These are phyloP conservation scores for Sporisorium scitamineum DNA, from an alignment of 1,284 basidiomycete species.

Conservation along the genomic window DNA sequence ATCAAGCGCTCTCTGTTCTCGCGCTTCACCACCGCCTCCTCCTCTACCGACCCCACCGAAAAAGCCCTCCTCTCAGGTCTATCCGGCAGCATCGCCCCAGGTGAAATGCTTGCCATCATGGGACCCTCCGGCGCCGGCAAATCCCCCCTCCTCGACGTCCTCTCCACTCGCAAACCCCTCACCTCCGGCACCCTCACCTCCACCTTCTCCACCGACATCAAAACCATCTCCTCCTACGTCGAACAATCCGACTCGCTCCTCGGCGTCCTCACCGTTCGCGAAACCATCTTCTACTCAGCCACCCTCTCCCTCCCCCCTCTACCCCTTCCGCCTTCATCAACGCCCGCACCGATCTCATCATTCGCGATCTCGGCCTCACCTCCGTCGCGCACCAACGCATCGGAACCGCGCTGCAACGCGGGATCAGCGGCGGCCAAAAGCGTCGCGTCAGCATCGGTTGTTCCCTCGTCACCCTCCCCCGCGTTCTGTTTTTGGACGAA, in stretches of 20 bases:
- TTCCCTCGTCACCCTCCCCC: constrained; percentile 68
- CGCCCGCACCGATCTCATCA: constrained; percentile 42
- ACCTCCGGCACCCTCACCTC: constrained; percentile 6
- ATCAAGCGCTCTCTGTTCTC: constrained; percentile 4
- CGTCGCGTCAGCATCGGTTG: constrained; percentile 69
- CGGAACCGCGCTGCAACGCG: constrained; percentile 70
- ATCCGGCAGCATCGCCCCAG: constrained; percentile 14
- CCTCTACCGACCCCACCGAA: neutral
- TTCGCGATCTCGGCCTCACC: constrained; percentile 64
- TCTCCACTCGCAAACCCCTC: constrained; percentile 61
- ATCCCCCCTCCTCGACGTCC: constrained; percentile 69
- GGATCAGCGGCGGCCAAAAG: constrained; percentile 71
- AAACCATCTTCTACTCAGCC: constrained; percentile 69
- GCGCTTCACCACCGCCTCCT: neutral
- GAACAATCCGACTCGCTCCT: constrained; percentile 71
- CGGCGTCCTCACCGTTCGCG: constrained; percentile 70
- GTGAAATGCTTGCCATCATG: constrained; percentile 62
- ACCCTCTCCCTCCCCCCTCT: constrained; percentile 54
- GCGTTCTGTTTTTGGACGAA: constrained; percentile 71
- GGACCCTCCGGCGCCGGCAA: constrained; percentile 70
- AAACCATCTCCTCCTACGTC: constrained; percentile 64
- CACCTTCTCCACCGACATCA: constrained; percentile 18
- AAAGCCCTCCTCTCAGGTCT: constrained; percentile 18
- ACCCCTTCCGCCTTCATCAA: constrained; percentile 10
- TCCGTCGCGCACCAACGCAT: constrained; percentile 64